Conservation (phyloP, 129 eudicot species). For the Helianthus annuus region DNA sequence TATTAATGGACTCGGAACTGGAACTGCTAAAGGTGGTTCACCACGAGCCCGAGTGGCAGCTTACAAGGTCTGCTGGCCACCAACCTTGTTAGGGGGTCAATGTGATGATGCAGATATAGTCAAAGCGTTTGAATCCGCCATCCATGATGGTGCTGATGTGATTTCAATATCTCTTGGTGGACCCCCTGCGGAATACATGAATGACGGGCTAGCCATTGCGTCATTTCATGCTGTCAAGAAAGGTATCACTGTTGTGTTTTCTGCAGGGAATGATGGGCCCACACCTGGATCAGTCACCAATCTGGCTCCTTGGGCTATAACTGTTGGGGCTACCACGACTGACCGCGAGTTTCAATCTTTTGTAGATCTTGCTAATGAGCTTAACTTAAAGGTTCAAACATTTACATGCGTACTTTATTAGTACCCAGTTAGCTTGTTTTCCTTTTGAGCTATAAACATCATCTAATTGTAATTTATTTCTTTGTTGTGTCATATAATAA, state of each 20-base stretch:
- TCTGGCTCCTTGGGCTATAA: slow-evolving; percentile 74
- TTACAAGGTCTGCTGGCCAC: slow-evolving; percentile 83
- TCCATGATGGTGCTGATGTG: slow-evolving; percentile 79
- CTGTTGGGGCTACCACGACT: slow-evolving; percentile 70
- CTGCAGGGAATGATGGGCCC: slow-evolving; percentile 79
- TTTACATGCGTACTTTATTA: background rate
- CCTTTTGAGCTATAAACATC: background rate
- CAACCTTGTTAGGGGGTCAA: slow-evolving; percentile 7
- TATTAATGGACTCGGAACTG: slow-evolving; percentile 43
- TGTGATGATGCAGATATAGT: slow-evolving; percentile 64
- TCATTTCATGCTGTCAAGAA: slow-evolving; percentile 62
- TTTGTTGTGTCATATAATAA: background rate
- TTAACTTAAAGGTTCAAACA: slow-evolving; percentile 39
- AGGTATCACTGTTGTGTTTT: slow-evolving; percentile 58
- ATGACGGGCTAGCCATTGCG: slow-evolving; percentile 56
- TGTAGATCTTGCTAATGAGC: slow-evolving; percentile 43
- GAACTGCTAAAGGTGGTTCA: slow-evolving; percentile 88
- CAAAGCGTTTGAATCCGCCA: slow-evolving; percentile 74
- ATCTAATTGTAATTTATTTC: background rate
- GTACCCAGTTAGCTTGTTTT: background rate
- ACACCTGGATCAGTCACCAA: slow-evolving; percentile 47
- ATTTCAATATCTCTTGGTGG: slow-evolving; percentile 72
- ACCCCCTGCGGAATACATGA: slow-evolving; percentile 19
- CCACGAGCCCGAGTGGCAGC: slow-evolving; percentile 81
- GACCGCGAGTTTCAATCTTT: slow-evolving; percentile 53